Conservation (phyloP, 495 filamentous ascomycete genomes). For the Talaromyces borbonicus region DNA sequence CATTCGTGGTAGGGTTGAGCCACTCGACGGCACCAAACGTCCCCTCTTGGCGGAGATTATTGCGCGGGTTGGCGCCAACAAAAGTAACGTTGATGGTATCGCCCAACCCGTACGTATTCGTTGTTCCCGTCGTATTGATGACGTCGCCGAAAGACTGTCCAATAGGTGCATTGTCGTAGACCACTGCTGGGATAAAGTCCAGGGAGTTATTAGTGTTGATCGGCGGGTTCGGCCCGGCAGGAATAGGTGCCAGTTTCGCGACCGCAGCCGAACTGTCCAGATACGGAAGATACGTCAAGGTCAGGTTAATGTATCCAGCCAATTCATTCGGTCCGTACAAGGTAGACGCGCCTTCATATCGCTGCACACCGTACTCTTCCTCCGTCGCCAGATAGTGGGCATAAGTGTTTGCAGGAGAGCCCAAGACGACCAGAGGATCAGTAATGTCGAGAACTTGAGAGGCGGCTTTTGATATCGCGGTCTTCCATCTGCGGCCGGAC, state of each 20-base stretch:
- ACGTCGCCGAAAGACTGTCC: constrained; percentile 73
- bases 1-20: constrained; percentile 33
- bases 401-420: constrained; percentile 92
- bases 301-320: constrained; percentile 82
- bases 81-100: constrained; percentile 55
- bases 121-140: constrained; percentile 41
- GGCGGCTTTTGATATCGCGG: constrained; percentile 55
- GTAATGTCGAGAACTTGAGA: constrained; percentile 34
- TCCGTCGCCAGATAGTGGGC: constrained; percentile 92
- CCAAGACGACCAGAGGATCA: constrained; percentile 70
- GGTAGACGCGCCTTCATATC: constrained; percentile 93
- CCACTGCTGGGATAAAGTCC: constrained; percentile 71
- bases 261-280: constrained; percentile 39
- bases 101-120: constrained; percentile 44
- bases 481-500: constrained; percentile 86
- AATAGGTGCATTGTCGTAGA: constrained; percentile 60
- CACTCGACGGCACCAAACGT: constrained; percentile 76
- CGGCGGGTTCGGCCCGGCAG: constrained; percentile 58
- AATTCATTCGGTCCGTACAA: constrained; percentile 90
- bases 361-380: constrained; percentile 83
- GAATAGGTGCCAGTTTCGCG: constrained; percentile 35
- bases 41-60: constrained; percentile 68
- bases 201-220: constrained; percentile 73
- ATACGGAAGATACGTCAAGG: constrained; percentile 60
- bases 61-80: constrained; percentile 83